Conservation (phyloP, 192 early-diverging fungal genomes). For the Coemansia sp. region DNA sequence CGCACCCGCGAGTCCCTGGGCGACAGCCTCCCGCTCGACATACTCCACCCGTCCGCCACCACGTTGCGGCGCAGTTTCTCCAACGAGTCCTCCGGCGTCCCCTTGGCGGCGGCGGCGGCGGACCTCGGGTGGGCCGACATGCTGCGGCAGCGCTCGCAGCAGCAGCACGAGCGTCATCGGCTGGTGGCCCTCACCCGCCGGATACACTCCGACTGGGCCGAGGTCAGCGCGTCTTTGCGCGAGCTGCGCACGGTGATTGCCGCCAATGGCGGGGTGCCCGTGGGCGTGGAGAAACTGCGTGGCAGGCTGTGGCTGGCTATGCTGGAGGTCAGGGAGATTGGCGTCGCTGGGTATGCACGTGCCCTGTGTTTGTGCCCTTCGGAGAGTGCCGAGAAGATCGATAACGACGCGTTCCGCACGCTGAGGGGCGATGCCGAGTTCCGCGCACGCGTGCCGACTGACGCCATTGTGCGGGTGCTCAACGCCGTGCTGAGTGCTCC, state of each 20-base stretch:
- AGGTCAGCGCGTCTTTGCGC: constrained; percentile 39
- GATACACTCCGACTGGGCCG: constrained; percentile 42
- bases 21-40: constrained; percentile 20
- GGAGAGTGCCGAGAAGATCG: constrained; percentile 74
- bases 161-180: constrained; percentile 20
- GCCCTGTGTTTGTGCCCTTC: constrained; percentile 71
- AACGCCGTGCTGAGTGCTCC: constrained; percentile 85
- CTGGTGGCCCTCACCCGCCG: constrained; percentile 38
- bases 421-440: constrained; percentile 78
- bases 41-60: neutral
- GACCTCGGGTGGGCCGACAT: neutral
- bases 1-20: constrained; percentile 30
- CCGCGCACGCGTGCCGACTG: constrained; percentile 65
- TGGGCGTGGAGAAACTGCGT: constrained; percentile 12
- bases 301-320: constrained; percentile 43
- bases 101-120: neutral
- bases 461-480: constrained; percentile 71
- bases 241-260: constrained; percentile 37
- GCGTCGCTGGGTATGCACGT: constrained; percentile 62
- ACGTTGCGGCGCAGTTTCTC: constrained; percentile 12
- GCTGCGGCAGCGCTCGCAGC: constrained; percentile 5
- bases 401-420: constrained; percentile 88
- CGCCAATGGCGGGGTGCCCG: constrained; percentile 33
- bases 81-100: too few relatives aligned
- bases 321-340: constrained; percentile 43